These are phyloP conservation scores for Pseudocohnilembus persalinus DNA, from an alignment of 169 alveolate species.

Conservation along the genomic window DNA sequence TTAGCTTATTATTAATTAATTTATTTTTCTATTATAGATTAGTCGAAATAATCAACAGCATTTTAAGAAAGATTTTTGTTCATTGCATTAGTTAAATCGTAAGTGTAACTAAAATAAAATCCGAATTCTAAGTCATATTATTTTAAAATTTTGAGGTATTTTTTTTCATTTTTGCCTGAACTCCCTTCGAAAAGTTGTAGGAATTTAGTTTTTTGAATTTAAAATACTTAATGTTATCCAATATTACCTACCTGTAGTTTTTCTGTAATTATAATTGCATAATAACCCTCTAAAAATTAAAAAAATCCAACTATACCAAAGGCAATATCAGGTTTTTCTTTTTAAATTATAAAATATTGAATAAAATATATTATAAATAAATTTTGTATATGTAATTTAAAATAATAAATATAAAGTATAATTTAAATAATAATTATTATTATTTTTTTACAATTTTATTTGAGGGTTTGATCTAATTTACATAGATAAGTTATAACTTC, in stretches of 20 bases:
- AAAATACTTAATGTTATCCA: slow-evolving; percentile 21
- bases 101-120: slow-evolving; percentile 46
- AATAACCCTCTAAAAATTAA: slow-evolving; percentile 69
- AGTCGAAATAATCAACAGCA: not conserved
- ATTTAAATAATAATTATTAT: too few species aligned
- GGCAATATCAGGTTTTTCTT: not conserved
- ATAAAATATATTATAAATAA: too few species aligned
- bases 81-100: slow-evolving; percentile 65
- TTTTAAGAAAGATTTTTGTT: slow-evolving; percentile 38
- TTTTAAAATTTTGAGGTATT: not conserved
- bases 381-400: too few species aligned
- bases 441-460: too few species aligned
- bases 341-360: not conserved
- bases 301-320: slow-evolving; percentile 64
- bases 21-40: slow-evolving; percentile 2
- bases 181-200: not conserved
- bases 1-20: not conserved
- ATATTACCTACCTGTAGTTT: slow-evolving; percentile 51
- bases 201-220: not conserved
- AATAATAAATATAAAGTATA: too few species aligned
- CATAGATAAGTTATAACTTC: too few species aligned
- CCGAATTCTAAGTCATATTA: not conserved
- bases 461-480: too few species aligned
- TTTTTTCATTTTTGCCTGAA: not conserved
- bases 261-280: slow-evolving; percentile 53